Evolutionary conservation across 768 basidiomycete genomes (phyloP), one percentile per base, ranked within the genome.

Genomic region (Podaxis pistillaris): DNA sequence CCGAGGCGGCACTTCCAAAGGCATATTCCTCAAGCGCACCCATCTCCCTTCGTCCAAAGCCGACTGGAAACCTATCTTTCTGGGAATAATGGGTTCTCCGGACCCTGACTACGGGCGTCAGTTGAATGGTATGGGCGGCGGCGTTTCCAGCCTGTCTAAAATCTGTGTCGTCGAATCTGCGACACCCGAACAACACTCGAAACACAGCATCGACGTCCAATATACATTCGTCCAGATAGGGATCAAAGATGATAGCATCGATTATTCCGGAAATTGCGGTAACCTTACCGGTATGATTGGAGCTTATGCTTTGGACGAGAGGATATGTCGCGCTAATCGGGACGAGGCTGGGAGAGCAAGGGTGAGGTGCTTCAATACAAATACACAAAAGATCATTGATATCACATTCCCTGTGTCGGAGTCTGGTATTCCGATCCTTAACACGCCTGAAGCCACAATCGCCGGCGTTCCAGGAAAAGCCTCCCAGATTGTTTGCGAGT

Each of bases 111-210:
- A 89, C 66, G 84, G 83, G 1, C 77, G 89, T 15, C 91, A 93
- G 72, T 77, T 92, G 13, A 86, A 93, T 66, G 91, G 91, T 11
- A 90, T 92, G 88, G 91, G 91, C 8, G 89, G 91, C 5, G 91
- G 91, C 3, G 75, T 89, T 8, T 88, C 87, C 15, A 89, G 87
- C 61, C 79, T 90, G 5, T 90, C 88, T 38, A 93, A 93, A 69
- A 83, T 91, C 15, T 85, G 83, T 66, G 82, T 93, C 51, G 85
- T 92, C 2, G 83, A 80, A 6, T 61, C 77, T 49, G 79, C 87
- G 5, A 78, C 82, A 0, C 68, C 72, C 1, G 73, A 71, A 11
- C 82, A 83, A 60, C 40, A 41, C 19, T 57, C 64, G 22, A 50
- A 64, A 50, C 54, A 56, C 36, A 56, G 38, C 17, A 76, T 85